These are phyloP conservation scores for Cornus suecica DNA, from an alignment of 148 eudicot species.

Conservation along the genomic window DNA sequence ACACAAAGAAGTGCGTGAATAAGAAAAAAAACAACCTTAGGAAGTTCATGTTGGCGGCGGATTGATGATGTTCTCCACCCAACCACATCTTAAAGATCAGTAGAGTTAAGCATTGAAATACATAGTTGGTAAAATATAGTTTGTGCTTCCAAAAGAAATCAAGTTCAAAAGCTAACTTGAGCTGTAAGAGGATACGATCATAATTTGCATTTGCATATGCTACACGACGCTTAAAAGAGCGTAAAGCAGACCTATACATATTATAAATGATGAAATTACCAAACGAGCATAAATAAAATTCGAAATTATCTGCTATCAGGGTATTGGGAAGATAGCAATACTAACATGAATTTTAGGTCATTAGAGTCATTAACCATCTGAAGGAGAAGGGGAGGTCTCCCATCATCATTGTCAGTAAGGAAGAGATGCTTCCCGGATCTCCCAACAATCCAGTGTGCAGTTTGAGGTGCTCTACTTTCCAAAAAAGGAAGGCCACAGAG, in stretches of 20 bases:
- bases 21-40: slow-evolving; percentile 40
- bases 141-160: background rate
- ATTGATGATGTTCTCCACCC: slow-evolving; percentile 97
- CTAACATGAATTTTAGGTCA: slow-evolving; percentile 80
- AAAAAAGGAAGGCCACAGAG: slow-evolving; percentile 85
- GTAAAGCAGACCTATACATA: slow-evolving; percentile 70
- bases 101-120: slow-evolving; percentile 33
- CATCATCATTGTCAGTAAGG: slow-evolving; percentile 69
- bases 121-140: background rate
- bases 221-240: slow-evolving; percentile 79
- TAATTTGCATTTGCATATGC: slow-evolving; percentile 80
- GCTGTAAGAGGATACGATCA: slow-evolving; percentile 71
- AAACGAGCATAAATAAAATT: background rate
- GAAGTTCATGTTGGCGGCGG: slow-evolving; percentile 80
- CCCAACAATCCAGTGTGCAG: slow-evolving; percentile 87
- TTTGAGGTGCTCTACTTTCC: slow-evolving; percentile 72
- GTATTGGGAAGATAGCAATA: slow-evolving; percentile 4
- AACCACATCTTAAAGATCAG: slow-evolving; percentile 59
- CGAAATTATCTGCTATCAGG: background rate
- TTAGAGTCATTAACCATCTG: slow-evolving; percentile 77
- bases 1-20: slow-evolving; percentile 5
- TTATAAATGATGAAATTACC: slow-evolving; percentile 15
- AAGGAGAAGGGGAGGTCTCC: slow-evolving; percentile 74
- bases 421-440: slow-evolving; percentile 95
- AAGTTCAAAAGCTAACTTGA: slow-evolving; percentile 1